Percentiles rank a stretch among this genome's conserved stretches.
These are phyloP conservation scores for Ochromonas danica DNA, from an alignment of 108 stramenopile species.

Conservation along the genomic window DNA sequence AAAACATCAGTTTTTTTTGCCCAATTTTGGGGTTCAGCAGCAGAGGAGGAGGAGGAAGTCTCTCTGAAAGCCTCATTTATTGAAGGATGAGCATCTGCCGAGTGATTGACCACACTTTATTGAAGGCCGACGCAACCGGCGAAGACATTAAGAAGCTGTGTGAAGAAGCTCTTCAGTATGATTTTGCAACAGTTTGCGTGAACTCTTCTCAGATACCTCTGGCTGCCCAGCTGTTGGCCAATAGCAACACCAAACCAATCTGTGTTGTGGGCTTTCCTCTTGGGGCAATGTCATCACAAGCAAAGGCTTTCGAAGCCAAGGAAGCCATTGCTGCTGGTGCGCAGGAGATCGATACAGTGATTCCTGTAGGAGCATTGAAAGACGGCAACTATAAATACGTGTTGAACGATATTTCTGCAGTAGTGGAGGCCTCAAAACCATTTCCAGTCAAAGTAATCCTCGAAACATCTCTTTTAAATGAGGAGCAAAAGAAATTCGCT, in stretches of 20 bases:
- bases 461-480: slow-evolving; percentile 38
- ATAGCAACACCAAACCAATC: neutral
- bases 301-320: slow-evolving; percentile 37
- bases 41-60: too few relatives aligned
- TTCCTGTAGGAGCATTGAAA: slow-evolving; percentile 36
- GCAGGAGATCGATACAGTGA: slow-evolving; percentile 44
- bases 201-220: neutral
- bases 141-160: slow-evolving; percentile 37
- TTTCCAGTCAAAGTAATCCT: slow-evolving; percentile 39
- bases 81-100: too few relatives aligned
- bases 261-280: slow-evolving; percentile 45
- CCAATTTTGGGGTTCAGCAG: too few relatives aligned
- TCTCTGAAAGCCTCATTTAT: too few relatives aligned
- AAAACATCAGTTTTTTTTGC: too few relatives aligned
- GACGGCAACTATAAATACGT: slow-evolving; percentile 17
- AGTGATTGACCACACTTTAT: slow-evolving; percentile 42
- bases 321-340: slow-evolving; percentile 38
- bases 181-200: slow-evolving; percentile 39
- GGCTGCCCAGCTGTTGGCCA: neutral
- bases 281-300: neutral
- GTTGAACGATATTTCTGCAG: slow-evolving; percentile 28
- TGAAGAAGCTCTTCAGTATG: slow-evolving; percentile 24
- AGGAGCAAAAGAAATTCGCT: slow-evolving; percentile 33
- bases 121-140: neutral
- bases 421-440: slow-evolving; percentile 5